A percentile compares a stretch with the other conserved stretches of the same genome.
phyloP scores from a whole-genome alignment of 495 filamentous ascomycete species.

The Aspergillus funiculosus region DNA sequence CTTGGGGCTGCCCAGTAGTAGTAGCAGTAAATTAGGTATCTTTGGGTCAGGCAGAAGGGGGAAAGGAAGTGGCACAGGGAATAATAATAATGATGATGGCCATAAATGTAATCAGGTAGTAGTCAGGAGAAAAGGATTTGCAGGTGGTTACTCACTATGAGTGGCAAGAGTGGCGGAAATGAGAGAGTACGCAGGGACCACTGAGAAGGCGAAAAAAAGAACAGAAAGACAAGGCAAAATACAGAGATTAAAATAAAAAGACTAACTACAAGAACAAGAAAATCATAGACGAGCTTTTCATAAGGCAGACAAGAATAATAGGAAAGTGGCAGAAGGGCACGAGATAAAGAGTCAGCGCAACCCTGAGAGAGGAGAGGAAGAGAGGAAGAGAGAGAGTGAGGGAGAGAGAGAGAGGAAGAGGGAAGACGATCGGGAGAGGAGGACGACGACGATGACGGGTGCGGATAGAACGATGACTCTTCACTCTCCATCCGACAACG shows the following conservation, averaged over 20 bases:
- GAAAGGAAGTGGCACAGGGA: slow-evolving; percentile 11
- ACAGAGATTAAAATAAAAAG: neutral
- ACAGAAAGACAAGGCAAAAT: slow-evolving; percentile 5
- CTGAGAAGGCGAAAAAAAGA: slow-evolving; percentile 9
- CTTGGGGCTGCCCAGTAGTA: slow-evolving; percentile 14
- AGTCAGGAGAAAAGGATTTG: slow-evolving; percentile 2
- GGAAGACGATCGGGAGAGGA: neutral
- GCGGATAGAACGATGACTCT: slow-evolving; percentile 20
- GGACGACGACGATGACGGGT: slow-evolving; percentile 8
- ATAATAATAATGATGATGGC: slow-evolving; percentile 9
- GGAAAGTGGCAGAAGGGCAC: slow-evolving; percentile 5
- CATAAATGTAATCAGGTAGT: too few species aligned
- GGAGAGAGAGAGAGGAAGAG: neutral
- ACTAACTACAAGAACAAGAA: slow-evolving; percentile 7
- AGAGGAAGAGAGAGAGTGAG: slow-evolving; percentile 7
- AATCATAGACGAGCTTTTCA: neutral
- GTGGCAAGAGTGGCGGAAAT: slow-evolving; percentile 24
- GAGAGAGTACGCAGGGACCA: slow-evolving; percentile 23
- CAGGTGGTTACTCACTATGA: slow-evolving; percentile 21
- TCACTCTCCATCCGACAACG: slow-evolving; percentile 5
- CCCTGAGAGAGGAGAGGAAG: slow-evolving; percentile 11
- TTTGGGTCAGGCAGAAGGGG: slow-evolving; percentile 11
- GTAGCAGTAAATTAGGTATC: slow-evolving; percentile 2
- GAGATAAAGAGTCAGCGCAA: slow-evolving; percentile 8
- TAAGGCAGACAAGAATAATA: neutral